These are phyloP conservation scores for Rhododendron ferrugineum DNA, from an alignment of 148 eudicot genomes.

Conservation along the genomic window DNA sequence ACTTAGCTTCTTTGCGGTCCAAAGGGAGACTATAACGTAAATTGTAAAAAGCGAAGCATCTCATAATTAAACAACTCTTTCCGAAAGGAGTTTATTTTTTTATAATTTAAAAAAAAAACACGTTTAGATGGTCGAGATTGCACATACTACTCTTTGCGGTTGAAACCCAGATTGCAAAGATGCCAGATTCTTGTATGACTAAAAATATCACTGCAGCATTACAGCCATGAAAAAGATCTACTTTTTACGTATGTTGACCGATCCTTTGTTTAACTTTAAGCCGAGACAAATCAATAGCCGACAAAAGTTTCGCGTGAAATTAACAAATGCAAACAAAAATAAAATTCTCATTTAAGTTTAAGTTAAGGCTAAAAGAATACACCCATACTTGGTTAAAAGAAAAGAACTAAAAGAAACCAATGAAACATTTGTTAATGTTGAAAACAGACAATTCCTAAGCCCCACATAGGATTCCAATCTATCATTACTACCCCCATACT, in stretches of 20 bases:
- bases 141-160: neutral
- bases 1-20: neutral
- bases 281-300: too few species aligned
- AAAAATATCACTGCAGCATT: neutral
- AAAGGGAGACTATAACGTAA: too few species aligned
- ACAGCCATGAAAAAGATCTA: neutral
- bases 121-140: neutral
- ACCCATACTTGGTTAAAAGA: too few species aligned
- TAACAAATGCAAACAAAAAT: too few species aligned
- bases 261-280: too few species aligned
- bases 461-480: conserved; percentile 30
- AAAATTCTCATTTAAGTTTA: too few species aligned
- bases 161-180: neutral
- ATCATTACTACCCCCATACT: neutral
- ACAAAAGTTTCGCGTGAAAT: too few species aligned
- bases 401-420: too few species aligned
- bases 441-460: neutral
- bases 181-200: neutral
- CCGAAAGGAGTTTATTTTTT: too few species aligned
- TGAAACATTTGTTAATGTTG: neutral
- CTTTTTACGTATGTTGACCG: neutral
- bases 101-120: too few species aligned
- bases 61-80: neutral
- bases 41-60: neutral
- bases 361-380: too few species aligned